Percentiles rank a stretch among this genome's conserved stretches.
Evolutionary conservation across 2,329 filamentous ascomycete genomes (phyloP).

Genomic region (Amesomyces nigricolor): DNA sequence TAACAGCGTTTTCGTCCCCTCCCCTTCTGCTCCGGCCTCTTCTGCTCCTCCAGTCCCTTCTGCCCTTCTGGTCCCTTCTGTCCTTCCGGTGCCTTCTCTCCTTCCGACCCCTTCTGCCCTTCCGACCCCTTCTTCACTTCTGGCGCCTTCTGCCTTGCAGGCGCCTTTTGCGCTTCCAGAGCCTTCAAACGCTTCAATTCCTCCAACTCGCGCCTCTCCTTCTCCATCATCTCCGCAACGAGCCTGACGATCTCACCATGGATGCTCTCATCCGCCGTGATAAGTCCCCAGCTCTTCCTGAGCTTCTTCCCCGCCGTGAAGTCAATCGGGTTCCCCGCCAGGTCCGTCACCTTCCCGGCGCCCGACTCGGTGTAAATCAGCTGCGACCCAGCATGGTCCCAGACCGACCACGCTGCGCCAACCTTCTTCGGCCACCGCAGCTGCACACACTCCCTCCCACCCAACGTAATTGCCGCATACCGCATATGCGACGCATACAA

Average conservation of each 20-base stretch:
- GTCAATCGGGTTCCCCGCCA: constrained; percentile 20
- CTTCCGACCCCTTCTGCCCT: too few species aligned
- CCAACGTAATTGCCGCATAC: constrained; percentile 23
- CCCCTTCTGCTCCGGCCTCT: too few species aligned
- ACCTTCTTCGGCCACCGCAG: constrained; percentile 16
- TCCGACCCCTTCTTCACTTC: too few species aligned
- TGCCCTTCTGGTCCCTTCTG: too few species aligned
- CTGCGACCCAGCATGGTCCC: constrained; percentile 26
- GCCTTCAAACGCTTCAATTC: too few species aligned
- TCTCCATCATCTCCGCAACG: constrained; percentile 12
- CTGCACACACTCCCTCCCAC: constrained; percentile 20
- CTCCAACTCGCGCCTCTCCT: too few species aligned
- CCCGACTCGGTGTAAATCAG: constrained; percentile 26
- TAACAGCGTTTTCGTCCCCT: too few species aligned
- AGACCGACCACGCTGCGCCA: constrained; percentile 17
- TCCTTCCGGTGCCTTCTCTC: too few species aligned
- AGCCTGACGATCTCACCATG: constrained; percentile 16
- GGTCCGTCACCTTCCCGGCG: constrained; percentile 22
- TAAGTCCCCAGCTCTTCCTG: constrained; percentile 20
- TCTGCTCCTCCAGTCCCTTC: too few species aligned
- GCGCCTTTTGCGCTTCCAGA: too few species aligned
- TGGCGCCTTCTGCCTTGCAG: too few species aligned
- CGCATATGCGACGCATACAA: constrained; percentile 26
- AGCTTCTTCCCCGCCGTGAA: constrained; percentile 21
- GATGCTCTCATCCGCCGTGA: constrained; percentile 22